Percentiles rank a stretch among this genome's conserved stretches.
Evolutionary conservation across 164 flowering plant genomes (phyloP).

Genomic region (Sedum album): DNA sequence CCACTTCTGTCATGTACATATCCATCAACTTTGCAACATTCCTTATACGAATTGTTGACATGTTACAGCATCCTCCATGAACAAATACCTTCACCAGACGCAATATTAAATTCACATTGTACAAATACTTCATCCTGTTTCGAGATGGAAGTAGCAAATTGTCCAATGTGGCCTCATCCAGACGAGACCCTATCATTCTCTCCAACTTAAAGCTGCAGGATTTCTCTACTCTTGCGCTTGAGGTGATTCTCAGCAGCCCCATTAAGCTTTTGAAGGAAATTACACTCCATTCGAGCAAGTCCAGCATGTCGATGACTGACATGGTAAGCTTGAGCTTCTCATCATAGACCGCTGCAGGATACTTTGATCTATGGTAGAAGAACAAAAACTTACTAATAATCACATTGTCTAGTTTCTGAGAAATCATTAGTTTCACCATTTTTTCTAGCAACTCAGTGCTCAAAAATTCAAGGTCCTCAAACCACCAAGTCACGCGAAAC

Average conservation of each 20-base stretch:
- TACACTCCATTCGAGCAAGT: conserved; percentile 58
- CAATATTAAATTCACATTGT: too few relatives aligned
- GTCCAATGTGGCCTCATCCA: conserved; percentile 69
- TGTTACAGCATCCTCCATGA: conserved; percentile 13
- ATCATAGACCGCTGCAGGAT: conserved; percentile 15
- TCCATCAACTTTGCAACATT: conserved; percentile 57
- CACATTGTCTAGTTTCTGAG: conserved; percentile 38
- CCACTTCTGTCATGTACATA: conserved; percentile 58
- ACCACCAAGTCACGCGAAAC: conserved; percentile 54
- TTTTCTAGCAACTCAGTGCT: conserved; percentile 25
- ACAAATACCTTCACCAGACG: conserved; percentile 49
- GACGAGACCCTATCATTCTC: conserved; percentile 51
- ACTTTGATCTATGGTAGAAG: conserved; percentile 46
- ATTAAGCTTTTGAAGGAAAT: too few relatives aligned
- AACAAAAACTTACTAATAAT: too few relatives aligned
- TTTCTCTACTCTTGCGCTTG: conserved; percentile 32
- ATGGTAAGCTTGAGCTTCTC: conserved; percentile 39
- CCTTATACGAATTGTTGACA: conserved; percentile 23
- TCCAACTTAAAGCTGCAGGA: conserved; percentile 41
- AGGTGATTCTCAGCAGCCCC: conserved; percentile 34
- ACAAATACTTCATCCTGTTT: conserved; percentile 19
- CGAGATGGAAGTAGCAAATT: conserved; percentile 69
- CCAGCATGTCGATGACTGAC: conserved; percentile 33
- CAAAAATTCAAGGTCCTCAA: conserved; percentile 49
- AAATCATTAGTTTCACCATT: conserved; percentile 30